phyloP scores from a whole-genome alignment of 2,329 filamentous ascomycete species.

The Whalleya microplaca region DNA sequence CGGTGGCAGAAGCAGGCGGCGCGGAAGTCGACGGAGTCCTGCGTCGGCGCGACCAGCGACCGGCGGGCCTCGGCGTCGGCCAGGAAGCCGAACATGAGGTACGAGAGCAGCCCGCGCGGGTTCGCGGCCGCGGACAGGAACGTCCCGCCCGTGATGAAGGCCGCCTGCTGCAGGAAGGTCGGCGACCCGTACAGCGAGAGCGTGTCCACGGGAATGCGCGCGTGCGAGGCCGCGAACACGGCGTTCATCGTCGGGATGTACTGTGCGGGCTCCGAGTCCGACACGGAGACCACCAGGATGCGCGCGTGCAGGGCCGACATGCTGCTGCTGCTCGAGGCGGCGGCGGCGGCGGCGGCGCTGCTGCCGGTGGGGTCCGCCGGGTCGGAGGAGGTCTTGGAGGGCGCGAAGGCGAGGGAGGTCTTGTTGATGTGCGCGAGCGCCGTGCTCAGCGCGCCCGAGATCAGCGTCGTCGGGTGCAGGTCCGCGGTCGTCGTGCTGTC shows the following conservation, averaged over 20 bases:
- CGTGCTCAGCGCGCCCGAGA: constrained; percentile 88
- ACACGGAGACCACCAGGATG: constrained; percentile 89
- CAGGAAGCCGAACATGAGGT: constrained; percentile 92
- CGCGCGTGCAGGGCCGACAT: constrained; percentile 68
- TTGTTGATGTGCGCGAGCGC: constrained; percentile 92
- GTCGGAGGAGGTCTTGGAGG: constrained; percentile 53
- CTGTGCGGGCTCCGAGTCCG: constrained; percentile 80
- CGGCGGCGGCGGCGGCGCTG: constrained; percentile 30
- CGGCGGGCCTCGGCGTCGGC: constrained; percentile 61
- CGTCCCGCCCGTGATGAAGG: constrained; percentile 63
- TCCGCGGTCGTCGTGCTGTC: constrained; percentile 66
- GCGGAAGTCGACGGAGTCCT: constrained; percentile 89
- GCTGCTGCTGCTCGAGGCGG: constrained; percentile 26
- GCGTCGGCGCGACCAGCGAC: constrained; percentile 76
- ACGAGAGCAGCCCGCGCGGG: constrained; percentile 79
- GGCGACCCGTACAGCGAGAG: constrained; percentile 83
- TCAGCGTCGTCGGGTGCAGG: constrained; percentile 75
- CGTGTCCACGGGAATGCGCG: constrained; percentile 89
- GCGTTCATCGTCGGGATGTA: constrained; percentile 99
- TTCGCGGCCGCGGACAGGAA: constrained; percentile 54
- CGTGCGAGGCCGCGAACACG: constrained; percentile 91
- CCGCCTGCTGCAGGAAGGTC: constrained; percentile 91
- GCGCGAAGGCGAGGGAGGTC: constrained; percentile 66
- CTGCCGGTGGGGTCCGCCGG: constrained; percentile 37
- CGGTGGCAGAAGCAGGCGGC: constrained; percentile 99